These are phyloP conservation scores for Amborella trichopoda DNA, from an alignment of 164 flowering plant genomes.

Conservation along the genomic window DNA sequence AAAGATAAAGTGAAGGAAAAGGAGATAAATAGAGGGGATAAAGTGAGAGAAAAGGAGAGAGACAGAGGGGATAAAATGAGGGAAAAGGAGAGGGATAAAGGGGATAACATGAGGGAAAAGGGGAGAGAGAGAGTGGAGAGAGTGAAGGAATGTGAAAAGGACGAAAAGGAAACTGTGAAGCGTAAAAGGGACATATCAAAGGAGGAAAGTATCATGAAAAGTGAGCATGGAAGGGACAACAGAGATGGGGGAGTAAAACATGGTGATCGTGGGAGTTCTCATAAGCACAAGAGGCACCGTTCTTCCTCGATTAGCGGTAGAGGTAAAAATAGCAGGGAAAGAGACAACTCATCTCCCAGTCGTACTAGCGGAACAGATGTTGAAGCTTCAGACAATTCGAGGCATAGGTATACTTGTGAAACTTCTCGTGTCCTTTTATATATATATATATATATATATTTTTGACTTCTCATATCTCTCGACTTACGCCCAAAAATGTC, in stretches of 20 bases:
- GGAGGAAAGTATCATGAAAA: conserved; percentile 37
- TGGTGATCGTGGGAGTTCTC: conserved; percentile 26
- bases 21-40: conserved; percentile 26
- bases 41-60: conserved; percentile 33
- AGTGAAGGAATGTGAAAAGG: conserved; percentile 31
- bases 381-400: conserved; percentile 53
- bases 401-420: conserved; percentile 29
- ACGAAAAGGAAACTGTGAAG: conserved; percentile 29
- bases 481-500: neutral
- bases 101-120: conserved; percentile 26
- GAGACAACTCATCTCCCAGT: conserved; percentile 20
- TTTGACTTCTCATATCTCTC: neutral
- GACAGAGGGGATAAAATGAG: conserved; percentile 20
- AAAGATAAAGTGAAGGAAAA: conserved; percentile 27
- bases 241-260: conserved; percentile 48
- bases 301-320: conserved; percentile 49
- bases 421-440: neutral
- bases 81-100: conserved; percentile 26
- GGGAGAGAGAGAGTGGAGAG: conserved; percentile 24
- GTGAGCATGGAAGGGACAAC: conserved; percentile 36
- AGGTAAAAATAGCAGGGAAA: conserved; percentile 45
- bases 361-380: conserved; percentile 41
- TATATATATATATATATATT: neutral
- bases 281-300: conserved; percentile 50
- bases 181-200: conserved; percentile 23